These are phyloP conservation scores for Ophiostoma ips DNA, from an alignment of 2,329 filamentous ascomycete genomes.

Conservation along the genomic window DNA sequence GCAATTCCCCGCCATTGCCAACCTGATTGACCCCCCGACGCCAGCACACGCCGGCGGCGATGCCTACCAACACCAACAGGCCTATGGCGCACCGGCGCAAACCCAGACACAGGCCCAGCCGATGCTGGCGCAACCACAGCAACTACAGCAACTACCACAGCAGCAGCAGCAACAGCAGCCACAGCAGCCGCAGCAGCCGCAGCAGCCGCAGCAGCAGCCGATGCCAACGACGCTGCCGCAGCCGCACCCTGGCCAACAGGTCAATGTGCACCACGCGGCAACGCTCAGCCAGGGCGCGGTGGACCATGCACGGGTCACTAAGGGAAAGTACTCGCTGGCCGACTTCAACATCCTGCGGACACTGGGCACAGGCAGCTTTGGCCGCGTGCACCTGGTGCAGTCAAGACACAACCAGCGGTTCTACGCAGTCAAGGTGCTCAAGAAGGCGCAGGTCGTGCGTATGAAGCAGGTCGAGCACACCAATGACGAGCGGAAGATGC, in stretches of 20 bases:
- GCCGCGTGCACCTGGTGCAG: constrained; percentile 89
- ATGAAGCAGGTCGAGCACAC: constrained; percentile 99
- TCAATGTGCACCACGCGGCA: constrained; percentile 12
- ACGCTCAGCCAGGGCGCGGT: not conserved
- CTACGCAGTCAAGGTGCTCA: constrained; percentile 96
- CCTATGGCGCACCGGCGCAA: constrained; percentile 21
- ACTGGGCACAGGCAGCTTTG: constrained; percentile 91
- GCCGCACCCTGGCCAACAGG: constrained; percentile 14
- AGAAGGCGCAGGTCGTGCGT: constrained; percentile 96
- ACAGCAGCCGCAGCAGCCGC: not conserved
- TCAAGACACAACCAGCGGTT: constrained; percentile 96
- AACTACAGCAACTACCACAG: constrained; percentile 14
- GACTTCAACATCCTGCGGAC: constrained; percentile 89
- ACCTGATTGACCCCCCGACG: not conserved
- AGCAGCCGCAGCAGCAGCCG: not conserved
- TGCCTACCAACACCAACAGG: constrained; percentile 16
- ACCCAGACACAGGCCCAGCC: not conserved
- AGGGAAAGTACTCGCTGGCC: constrained; percentile 88
- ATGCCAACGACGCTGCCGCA: not conserved
- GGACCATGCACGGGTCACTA: constrained; percentile 51
- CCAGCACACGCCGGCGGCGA: not conserved
- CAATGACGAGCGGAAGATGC: constrained; percentile 92
- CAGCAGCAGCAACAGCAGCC: not conserved
- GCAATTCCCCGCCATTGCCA: not conserved
- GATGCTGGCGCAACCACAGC: constrained; percentile 19